Conservation (phyloP, 495 filamentous ascomycete genomes). For the Penicillium ucsense region DNA sequence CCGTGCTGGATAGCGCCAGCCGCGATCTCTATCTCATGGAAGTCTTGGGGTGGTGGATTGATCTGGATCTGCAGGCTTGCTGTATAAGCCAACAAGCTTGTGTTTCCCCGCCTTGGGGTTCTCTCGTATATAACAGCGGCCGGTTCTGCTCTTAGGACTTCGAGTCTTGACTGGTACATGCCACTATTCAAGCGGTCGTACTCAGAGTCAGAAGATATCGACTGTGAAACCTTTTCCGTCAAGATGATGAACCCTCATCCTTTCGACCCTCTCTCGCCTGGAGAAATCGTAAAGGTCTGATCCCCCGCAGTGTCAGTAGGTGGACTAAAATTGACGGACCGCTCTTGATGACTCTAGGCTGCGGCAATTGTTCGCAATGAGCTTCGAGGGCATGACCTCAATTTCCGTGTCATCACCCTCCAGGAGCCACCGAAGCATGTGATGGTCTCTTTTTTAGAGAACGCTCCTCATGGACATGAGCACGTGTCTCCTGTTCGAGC, state of each 20-base stretch:
- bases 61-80: no score
- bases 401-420: slow-evolving; percentile 18
- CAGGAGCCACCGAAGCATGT: slow-evolving; percentile 18
- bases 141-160: no score
- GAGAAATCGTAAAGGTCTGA: slow-evolving; percentile 16
- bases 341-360: neutral
- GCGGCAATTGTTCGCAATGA: slow-evolving; percentile 4
- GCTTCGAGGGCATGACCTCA: slow-evolving; percentile 1
- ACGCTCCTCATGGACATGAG: slow-evolving; percentile 6
- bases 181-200: neutral
- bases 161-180: neutral
- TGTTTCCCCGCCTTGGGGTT: no score
- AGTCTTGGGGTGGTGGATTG: no score
- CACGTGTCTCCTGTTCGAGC: slow-evolving; percentile 6
- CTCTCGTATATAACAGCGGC: no score
- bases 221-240: neutral
- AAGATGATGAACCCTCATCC: slow-evolving; percentile 11
- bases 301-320: neutral
- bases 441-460: slow-evolving; percentile 18
- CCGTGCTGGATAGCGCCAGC: no score
- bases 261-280: slow-evolving; percentile 17
- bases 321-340: neutral
- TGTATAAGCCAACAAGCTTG: no score
- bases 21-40: no score
- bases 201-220: neutral